Evolutionary conservation across 31 red algal species (phyloP).

Genomic region (Pterothamnion heteromorphum): DNA sequence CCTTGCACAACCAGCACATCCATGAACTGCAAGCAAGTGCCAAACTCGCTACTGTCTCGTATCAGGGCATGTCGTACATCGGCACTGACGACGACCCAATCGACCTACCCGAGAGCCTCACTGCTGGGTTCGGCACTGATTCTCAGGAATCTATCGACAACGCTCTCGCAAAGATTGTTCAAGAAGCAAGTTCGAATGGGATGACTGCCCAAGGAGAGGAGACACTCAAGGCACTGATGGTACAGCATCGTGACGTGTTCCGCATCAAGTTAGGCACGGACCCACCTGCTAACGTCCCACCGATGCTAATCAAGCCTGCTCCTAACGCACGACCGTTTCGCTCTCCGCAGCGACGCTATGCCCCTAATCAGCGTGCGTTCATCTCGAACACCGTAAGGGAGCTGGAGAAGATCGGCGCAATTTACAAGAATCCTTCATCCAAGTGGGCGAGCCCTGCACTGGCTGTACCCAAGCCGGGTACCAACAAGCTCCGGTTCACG

Average conservation of each 20-base stretch:
- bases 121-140: neutral
- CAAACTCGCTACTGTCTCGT: neutral
- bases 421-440: constrained; percentile 25
- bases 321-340: neutral
- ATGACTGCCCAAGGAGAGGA: neutral
- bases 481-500: constrained; percentile 38
- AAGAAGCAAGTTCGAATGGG: neutral
- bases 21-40: neutral
- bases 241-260: neutral
- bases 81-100: neutral
- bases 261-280: constrained; percentile 39
- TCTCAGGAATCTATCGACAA: neutral
- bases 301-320: neutral
- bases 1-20: neutral
- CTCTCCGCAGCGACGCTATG: constrained; percentile 25
- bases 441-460: constrained; percentile 23
- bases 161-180: neutral
- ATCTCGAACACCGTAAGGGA: neutral
- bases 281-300: constrained; percentile 17
- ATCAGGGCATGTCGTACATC: neutral
- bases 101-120: neutral
- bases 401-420: constrained; percentile 39
- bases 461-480: constrained; percentile 35
- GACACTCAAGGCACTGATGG: neutral
- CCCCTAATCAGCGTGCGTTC: neutral